phyloP scores from a whole-genome alignment of 768 basidiomycete species.

The Lactarius tabidus region DNA sequence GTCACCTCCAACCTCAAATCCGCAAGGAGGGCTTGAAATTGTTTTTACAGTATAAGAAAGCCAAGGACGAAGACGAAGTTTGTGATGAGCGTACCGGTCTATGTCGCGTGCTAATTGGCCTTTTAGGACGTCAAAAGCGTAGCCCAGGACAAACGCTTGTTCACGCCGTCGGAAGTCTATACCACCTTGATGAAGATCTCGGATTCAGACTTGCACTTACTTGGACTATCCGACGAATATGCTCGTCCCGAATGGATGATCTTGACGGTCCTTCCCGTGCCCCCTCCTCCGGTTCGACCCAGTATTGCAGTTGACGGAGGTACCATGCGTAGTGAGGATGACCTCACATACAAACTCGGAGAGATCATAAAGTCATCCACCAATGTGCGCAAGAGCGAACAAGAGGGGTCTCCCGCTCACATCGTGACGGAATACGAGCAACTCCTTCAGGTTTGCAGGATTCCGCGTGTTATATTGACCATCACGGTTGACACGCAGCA shows the following conservation, averaged over 20 bases:
- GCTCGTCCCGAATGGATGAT: slow-evolving; percentile 99
- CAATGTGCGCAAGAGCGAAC: slow-evolving; percentile 87
- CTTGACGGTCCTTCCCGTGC: slow-evolving; percentile 93
- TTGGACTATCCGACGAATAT: slow-evolving; percentile 93
- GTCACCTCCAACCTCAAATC: slow-evolving; percentile 83
- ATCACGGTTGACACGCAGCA: not conserved
- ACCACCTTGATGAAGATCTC: slow-evolving; percentile 95
- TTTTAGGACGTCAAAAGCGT: slow-evolving; percentile 70
- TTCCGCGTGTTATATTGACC: not conserved
- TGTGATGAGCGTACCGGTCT: slow-evolving; percentile 2
- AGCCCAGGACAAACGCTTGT: slow-evolving; percentile 77
- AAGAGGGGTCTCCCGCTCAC: slow-evolving; percentile 95
- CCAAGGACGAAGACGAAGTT: slow-evolving; percentile 96
- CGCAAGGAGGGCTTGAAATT: slow-evolving; percentile 95
- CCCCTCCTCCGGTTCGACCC: slow-evolving; percentile 95
- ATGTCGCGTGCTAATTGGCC: slow-evolving; percentile 15
- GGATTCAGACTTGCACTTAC: slow-evolving; percentile 77
- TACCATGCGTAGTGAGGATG: slow-evolving; percentile 95
- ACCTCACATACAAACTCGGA: slow-evolving; percentile 95
- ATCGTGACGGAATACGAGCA: slow-evolving; percentile 96
- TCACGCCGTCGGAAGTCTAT: slow-evolving; percentile 87
- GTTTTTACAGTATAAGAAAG: slow-evolving; percentile 89
- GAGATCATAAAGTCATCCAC: slow-evolving; percentile 96
- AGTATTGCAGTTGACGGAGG: slow-evolving; percentile 98
- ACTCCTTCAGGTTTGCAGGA: slow-evolving; percentile 73